Conservation (phyloP, 78 protist species). For the Anaeramoeba flamelloides region DNA sequence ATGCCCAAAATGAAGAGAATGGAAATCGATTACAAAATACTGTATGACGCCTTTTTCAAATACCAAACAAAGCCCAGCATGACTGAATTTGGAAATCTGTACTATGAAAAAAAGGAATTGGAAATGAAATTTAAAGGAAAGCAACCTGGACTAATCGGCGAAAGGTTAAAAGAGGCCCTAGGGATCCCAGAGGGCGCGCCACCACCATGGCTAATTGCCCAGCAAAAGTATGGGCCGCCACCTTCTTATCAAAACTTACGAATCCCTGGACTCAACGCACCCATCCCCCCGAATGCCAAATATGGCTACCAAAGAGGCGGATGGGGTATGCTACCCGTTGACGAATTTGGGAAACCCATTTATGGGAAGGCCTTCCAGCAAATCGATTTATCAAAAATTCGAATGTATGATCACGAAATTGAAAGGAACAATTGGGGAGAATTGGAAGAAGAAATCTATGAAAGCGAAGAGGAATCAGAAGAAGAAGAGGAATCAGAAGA, state of each 20-base stretch:
- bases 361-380: too few relatives aligned
- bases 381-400: too few relatives aligned
- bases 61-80: constrained; percentile 67
- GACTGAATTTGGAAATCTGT: too few relatives aligned
- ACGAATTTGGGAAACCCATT: too few relatives aligned
- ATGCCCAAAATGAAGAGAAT: constrained; percentile 61
- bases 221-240: constrained; percentile 85
- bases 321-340: constrained; percentile 91
- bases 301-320: constrained; percentile 52
- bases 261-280: constrained; percentile 92
- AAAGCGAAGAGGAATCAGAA: too few relatives aligned
- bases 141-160: constrained; percentile 21
- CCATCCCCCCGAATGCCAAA: constrained; percentile 83
- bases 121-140: constrained; percentile 16
- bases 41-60: constrained; percentile 87
- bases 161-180: constrained; percentile 17
- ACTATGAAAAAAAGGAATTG: constrained; percentile 76
- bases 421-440: too few relatives aligned
- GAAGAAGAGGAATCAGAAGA: too few relatives aligned
- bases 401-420: too few relatives aligned
- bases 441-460: too few relatives aligned
- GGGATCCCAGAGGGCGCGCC: constrained; percentile 52
- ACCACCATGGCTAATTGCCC: constrained; percentile 92
- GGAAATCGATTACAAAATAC: constrained; percentile 74
- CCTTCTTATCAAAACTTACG: constrained; percentile 84